A percentile compares a stretch with the other conserved stretches of the same genome.
These are phyloP conservation scores for Claviceps maximensis DNA, from an alignment of 2,329 filamentous ascomycete species.

Conservation along the genomic window DNA sequence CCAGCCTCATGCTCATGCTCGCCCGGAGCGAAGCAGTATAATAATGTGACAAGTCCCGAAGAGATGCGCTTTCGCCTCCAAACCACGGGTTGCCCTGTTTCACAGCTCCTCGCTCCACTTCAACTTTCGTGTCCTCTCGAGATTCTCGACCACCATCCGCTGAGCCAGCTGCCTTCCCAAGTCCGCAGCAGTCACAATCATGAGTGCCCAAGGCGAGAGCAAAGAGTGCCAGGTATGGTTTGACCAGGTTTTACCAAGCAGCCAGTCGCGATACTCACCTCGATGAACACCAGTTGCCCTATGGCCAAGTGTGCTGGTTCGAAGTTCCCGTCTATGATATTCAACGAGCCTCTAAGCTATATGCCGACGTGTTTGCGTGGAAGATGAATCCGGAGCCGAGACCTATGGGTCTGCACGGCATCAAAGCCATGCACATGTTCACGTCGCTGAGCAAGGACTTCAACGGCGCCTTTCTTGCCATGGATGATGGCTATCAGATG, in stretches of 20 bases:
- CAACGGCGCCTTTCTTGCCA: conserved; percentile 22
- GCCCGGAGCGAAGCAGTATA: neutral
- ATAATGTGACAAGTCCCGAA: neutral
- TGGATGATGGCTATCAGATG: conserved; percentile 17
- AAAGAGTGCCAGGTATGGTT: neutral
- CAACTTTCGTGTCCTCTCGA: neutral
- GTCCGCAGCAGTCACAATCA: neutral
- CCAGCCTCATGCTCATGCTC: neutral
- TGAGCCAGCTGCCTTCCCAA: neutral
- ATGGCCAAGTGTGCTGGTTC: conserved; percentile 25
- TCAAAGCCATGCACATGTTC: conserved; percentile 22
- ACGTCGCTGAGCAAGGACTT: conserved; percentile 15
- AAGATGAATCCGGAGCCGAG: conserved; percentile 12
- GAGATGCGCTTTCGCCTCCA: neutral
- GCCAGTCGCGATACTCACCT: neutral
- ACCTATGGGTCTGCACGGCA: conserved; percentile 10
- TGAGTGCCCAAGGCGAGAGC: neutral
- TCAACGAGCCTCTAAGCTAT: conserved; percentile 23
- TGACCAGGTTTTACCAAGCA: too few relatives aligned
- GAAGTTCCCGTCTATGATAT: conserved; percentile 25
- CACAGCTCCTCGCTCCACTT: neutral
- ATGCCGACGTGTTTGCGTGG: conserved; percentile 23
- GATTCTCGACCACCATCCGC: neutral
- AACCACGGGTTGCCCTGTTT: neutral
- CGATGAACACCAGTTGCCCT: neutral